Evolutionary conservation across 108 stramenopile genomes (phyloP).

Genomic region (Cylindrotheca fusiformis): DNA sequence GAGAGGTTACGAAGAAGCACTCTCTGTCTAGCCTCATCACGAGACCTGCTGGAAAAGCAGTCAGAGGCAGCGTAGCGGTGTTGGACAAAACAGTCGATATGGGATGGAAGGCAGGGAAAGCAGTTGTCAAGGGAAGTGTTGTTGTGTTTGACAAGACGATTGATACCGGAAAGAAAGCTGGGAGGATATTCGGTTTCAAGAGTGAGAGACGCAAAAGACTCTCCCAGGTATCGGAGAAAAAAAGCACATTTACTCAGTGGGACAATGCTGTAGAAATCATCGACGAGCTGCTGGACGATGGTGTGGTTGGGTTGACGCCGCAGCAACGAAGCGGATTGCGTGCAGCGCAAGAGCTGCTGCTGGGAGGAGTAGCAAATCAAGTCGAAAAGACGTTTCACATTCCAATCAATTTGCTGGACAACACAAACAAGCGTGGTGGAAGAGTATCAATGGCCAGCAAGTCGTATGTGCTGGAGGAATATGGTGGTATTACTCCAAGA

Average conservation of each 20-base stretch:
- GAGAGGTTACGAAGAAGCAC: too few species aligned
- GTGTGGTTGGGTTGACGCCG: not conserved
- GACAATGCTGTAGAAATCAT: not conserved
- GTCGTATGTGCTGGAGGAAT: constrained; percentile 4
- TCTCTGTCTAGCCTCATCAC: too few species aligned
- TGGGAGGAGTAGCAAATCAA: not conserved
- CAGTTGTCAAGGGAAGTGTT: not conserved
- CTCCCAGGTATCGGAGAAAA: not conserved
- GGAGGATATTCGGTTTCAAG: not conserved
- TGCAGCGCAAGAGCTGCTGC: not conserved
- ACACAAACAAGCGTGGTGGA: not conserved
- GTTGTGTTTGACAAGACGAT: too few species aligned
- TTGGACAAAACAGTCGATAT: not conserved
- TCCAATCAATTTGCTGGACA: not conserved
- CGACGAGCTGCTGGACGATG: not conserved
- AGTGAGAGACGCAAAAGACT: not conserved
- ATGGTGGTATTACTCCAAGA: constrained; percentile 3
- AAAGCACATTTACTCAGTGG: not conserved
- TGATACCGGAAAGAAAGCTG: not conserved
- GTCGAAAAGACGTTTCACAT: not conserved
- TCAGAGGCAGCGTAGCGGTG: not conserved
- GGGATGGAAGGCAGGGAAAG: not conserved
- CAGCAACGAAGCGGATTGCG: not conserved
- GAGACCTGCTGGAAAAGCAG: not conserved
- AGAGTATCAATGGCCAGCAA: not conserved